Evolutionary conservation across 257 asterid genomes (phyloP).

Genomic region (Linaria vulgaris): DNA sequence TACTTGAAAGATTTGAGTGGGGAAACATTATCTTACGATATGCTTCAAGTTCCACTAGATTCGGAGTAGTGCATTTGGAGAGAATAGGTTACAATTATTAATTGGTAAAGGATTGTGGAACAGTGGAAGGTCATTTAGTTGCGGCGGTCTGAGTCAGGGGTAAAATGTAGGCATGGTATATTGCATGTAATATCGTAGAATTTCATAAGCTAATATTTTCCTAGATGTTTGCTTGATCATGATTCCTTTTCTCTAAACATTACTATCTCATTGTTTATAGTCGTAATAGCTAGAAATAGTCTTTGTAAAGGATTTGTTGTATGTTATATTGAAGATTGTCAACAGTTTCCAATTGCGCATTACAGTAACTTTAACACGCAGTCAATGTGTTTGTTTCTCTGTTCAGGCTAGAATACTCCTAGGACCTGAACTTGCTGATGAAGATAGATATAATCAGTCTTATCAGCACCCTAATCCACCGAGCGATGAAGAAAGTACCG

Average conservation of each 20-base stretch:
- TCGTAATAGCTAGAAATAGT: not conserved
- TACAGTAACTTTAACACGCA: conserved; percentile 1
- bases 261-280: not conserved
- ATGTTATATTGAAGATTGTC: too few species aligned
- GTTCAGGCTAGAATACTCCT: conserved; percentile 90
- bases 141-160: not conserved
- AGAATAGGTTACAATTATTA: too few species aligned
- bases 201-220: not conserved
- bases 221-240: conserved; percentile 20
- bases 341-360: not conserved
- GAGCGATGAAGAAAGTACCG: conserved; percentile 31
- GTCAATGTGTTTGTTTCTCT: conserved; percentile 18
- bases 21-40: too few species aligned
- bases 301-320: not conserved
- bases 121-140: not conserved
- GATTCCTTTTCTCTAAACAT: not conserved
- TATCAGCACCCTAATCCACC: conserved; percentile 35
- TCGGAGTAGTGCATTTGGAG: not conserved
- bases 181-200: too few species aligned
- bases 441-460: conserved; percentile 38
- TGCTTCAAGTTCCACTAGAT: not conserved
- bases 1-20: too few species aligned
- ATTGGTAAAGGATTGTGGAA: not conserved
- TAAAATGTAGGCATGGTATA: not conserved
- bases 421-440: conserved; percentile 51